These are phyloP conservation scores for Globisporangium splendens DNA, from an alignment of 352 stramenopile species.

Conservation along the genomic window DNA sequence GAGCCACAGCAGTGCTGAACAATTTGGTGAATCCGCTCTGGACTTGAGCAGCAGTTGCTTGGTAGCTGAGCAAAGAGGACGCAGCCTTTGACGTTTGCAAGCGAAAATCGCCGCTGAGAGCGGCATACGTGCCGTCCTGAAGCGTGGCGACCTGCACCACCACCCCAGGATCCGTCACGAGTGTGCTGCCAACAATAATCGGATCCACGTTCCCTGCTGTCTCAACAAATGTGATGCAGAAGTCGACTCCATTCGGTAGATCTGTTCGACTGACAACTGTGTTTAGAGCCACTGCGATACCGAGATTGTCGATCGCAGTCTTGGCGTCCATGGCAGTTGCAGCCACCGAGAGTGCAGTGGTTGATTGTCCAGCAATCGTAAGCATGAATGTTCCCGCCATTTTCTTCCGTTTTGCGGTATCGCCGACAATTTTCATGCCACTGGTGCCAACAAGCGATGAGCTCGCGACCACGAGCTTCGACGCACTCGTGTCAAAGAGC, in stretches of 20 bases:
- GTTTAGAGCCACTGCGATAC: conserved; percentile 5
- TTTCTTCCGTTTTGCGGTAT: conserved; percentile 13
- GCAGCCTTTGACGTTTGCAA: conserved; percentile 7
- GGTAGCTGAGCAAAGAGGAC: conserved; percentile 5
- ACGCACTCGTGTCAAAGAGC: conserved; percentile 22
- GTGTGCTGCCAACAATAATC: conserved; percentile 17
- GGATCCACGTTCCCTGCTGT: conserved; percentile 17
- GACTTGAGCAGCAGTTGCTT: conserved; percentile 10
- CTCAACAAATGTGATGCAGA: conserved; percentile 21
- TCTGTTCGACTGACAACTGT: conserved; percentile 4
- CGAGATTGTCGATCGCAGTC: conserved; percentile 13
- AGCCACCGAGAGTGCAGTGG: conserved; percentile 2
- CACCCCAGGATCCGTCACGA: conserved; percentile 20
- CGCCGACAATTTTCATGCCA: conserved; percentile 16
- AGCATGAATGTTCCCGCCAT: conserved; percentile 24
- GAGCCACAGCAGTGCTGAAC: conserved; percentile 5
- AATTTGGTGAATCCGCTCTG: conserved; percentile 19
- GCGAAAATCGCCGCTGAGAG: conserved; percentile 22
- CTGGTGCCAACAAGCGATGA: conserved; percentile 21
- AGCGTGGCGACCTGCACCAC: conserved; percentile 14
- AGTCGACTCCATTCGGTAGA: not conserved
- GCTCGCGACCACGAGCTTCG: conserved; percentile 13
- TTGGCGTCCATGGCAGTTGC: conserved; percentile 6
- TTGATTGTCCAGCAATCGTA: conserved; percentile 6
- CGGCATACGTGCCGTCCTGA: conserved; percentile 25